Evolutionary conservation across 352 stramenopile species (phyloP).

Genomic region (Achlya hypogyna): DNA sequence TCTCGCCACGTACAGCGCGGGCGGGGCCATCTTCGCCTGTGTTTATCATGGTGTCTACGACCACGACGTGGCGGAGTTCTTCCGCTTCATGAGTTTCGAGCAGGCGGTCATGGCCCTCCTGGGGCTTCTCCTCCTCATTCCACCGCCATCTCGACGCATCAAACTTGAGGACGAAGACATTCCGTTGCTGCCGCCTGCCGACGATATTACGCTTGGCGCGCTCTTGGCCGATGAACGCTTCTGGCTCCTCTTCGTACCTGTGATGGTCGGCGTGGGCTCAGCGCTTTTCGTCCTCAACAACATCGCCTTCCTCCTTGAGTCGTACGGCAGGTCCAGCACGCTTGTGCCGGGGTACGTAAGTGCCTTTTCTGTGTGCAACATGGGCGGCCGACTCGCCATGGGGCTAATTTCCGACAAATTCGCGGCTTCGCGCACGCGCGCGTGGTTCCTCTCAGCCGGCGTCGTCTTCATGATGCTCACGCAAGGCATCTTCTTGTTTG

Average conservation of each 20-base stretch:
- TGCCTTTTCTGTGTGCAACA: slow-evolving; percentile 65
- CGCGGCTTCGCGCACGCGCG: slow-evolving; percentile 34
- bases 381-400: slow-evolving; percentile 39
- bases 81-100: slow-evolving; percentile 48
- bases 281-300: slow-evolving; percentile 75
- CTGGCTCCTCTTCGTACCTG: slow-evolving; percentile 55
- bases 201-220: slow-evolving; percentile 43
- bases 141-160: background rate
- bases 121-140: slow-evolving; percentile 2
- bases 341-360: slow-evolving; percentile 58
- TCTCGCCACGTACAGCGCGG: slow-evolving; percentile 55
- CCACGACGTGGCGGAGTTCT: slow-evolving; percentile 42
- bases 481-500: slow-evolving; percentile 45
- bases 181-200: background rate
- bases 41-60: slow-evolving; percentile 55
- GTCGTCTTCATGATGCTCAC: slow-evolving; percentile 47
- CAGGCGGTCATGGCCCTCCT: slow-evolving; percentile 2
- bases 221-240: slow-evolving; percentile 47
- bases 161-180: background rate
- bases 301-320: slow-evolving; percentile 71
- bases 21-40: slow-evolving; percentile 56
- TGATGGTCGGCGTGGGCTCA: slow-evolving; percentile 63
- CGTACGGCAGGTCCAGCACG: slow-evolving; percentile 30
- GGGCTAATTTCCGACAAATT: slow-evolving; percentile 55
- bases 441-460: slow-evolving; percentile 50